Percentiles rank a stretch among this genome's conserved stretches.
Conservation (phyloP, 108 stramenopile species). For the Nitzschia inconspicua region DNA sequence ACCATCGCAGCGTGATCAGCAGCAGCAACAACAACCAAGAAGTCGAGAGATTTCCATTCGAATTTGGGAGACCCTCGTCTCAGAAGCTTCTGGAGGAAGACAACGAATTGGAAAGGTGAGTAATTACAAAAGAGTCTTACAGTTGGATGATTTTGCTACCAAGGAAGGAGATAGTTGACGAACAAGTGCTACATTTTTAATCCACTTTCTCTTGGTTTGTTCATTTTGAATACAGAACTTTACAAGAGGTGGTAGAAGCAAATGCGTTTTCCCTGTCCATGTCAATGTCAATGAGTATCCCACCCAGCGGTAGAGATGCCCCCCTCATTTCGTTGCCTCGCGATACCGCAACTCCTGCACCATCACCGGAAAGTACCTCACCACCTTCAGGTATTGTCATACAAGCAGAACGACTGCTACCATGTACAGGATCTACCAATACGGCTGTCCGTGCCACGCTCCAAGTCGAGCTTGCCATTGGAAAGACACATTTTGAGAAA, state of each 20-base stretch:
- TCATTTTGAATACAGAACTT: not conserved
- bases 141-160: no score
- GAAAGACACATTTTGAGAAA: not conserved
- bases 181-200: not conserved
- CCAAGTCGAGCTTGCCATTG: constrained; percentile 13
- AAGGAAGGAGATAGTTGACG: not conserved
- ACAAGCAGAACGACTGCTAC: not conserved
- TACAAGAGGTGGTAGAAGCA: constrained; percentile 12
- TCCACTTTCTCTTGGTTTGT: not conserved
- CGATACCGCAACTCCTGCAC: not conserved
- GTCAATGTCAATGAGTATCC: constrained; percentile 24
- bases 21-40: no score
- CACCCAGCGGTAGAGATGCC: not conserved
- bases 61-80: no score
- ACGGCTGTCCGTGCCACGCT: not conserved
- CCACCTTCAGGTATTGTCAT: not conserved
- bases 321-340: not conserved
- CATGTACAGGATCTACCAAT: no score
- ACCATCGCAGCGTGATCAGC: no score
- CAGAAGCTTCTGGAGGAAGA: no score
- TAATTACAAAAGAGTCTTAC: not conserved
- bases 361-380: not conserved
- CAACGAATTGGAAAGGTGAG: no score
- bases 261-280: not conserved
- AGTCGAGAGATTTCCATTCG: no score